Evolutionary conservation across 1,284 basidiomycete genomes (phyloP), one percentile per base, ranked within the genome.

Genomic region (Sporisorium iseilematis-ciliati): DNA sequence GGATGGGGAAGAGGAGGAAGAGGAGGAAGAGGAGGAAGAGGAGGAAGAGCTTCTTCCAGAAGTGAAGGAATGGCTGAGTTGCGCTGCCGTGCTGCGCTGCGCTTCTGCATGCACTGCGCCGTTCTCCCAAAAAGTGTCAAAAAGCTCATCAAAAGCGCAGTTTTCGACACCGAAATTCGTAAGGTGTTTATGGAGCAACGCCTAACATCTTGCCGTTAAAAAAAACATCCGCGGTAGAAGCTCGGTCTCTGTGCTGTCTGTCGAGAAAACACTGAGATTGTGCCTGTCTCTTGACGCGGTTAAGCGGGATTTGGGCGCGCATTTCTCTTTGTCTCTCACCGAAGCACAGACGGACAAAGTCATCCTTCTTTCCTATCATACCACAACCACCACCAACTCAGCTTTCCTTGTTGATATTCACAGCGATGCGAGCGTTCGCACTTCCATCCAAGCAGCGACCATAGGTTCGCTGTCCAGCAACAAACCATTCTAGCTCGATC

Each of bases 381-480:
- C 14, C 12, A 12, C 35, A 11, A 38, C 35, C 35, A 11, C 35
- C 35, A 42, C 50, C 23, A 14, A 25, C 16, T 40, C 26, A 43
- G 20, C 23, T 16, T 29, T n/a, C 8, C 40, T 31, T 38, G 16
- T 5, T 4, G 8, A 5, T n/a, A n/a, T n/a, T n/a, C 35, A 40
- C 18, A n/a, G 46, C 56, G 12, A 65, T 65, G 57, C 33, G 23
- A 29, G 46, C 20, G 45, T 49, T 33, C 38, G 38, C 12, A 20
- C 26, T 21, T 21, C 8, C 46, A 51, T 35, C 45, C 29, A 5
- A 29, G 23, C 43, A 49, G 51, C 48, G 31, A 29, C 57, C 64
- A 55, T 65, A 65, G 57, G 40, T 41, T 45, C 63, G 51, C 55
- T 38, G 43, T 3, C 16, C 18, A 25, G 23, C 46, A 3, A 38